phyloP scores from a whole-genome alignment of 1,284 basidiomycete species.

The Sparassis latifolia region DNA sequence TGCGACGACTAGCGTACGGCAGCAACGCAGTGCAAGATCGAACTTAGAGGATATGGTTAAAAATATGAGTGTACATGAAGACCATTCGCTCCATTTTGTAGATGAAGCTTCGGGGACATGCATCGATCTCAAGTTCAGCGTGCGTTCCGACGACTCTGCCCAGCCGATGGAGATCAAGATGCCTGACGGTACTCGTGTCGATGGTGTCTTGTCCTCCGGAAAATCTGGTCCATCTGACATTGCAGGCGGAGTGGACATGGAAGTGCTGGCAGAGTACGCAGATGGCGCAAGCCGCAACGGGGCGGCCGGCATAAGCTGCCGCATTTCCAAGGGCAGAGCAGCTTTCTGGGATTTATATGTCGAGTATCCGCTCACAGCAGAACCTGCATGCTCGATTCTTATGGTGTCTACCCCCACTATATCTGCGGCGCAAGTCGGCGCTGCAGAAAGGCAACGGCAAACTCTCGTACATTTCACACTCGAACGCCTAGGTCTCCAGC shows the following conservation, averaged over 20 bases:
- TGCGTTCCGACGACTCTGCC: conserved; percentile 1
- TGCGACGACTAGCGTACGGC: conserved; percentile 19
- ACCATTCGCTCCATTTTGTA: conserved; percentile 11
- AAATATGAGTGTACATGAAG: conserved; percentile 3
- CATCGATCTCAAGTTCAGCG: conserved; percentile 6
- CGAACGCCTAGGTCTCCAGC: conserved; percentile 37
- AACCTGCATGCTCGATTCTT: conserved; percentile 34
- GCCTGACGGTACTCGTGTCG: conserved; percentile 21
- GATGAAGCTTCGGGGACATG: conserved; percentile 11
- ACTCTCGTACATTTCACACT: conserved; percentile 40
- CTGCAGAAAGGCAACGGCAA: conserved; percentile 32
- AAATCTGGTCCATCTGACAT: conserved; percentile 14
- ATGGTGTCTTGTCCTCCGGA: background rate
- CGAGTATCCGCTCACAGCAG: conserved; percentile 49
- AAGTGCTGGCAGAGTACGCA: conserved; percentile 30
- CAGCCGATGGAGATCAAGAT: background rate
- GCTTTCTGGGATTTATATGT: conserved; percentile 59
- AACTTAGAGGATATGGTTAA: conserved; percentile 5
- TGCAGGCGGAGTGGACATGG: conserved; percentile 18
- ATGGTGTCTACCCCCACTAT: conserved; percentile 20
- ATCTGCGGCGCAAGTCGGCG: conserved; percentile 25
- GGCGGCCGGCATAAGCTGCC: conserved; percentile 47
- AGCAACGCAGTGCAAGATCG: background rate
- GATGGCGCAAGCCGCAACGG: conserved; percentile 14
- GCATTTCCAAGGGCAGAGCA: conserved; percentile 50